phyloP scores from a whole-genome alignment of 1,284 basidiomycete genomes.

The Leccinum pachyderme region DNA sequence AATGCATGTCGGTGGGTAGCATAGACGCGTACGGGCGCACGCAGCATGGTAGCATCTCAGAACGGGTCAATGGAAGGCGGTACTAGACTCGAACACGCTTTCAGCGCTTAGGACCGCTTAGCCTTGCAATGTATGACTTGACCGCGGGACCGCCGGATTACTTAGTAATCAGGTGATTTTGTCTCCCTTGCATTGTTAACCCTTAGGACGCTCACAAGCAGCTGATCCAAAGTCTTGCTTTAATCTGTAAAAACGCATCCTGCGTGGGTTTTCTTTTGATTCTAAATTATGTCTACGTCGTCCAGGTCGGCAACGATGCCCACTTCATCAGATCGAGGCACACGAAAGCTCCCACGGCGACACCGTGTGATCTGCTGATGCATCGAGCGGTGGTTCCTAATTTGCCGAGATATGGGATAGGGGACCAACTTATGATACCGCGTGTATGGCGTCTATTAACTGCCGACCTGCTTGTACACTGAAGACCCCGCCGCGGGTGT shows the following conservation, averaged over 20 bases:
- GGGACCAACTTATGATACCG: neutral
- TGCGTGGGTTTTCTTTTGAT: neutral
- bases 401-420: neutral
- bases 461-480: neutral
- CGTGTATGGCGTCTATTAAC: neutral
- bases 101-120: neutral
- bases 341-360: neutral
- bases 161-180: neutral
- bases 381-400: neutral
- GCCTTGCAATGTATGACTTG: neutral
- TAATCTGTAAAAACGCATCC: neutral
- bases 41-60: slow-evolving; percentile 31
- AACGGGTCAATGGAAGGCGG: neutral
- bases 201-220: neutral
- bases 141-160: slow-evolving; percentile 2
- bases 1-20: neutral
- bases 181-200: neutral
- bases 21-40: slow-evolving; percentile 10
- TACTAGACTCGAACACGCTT: neutral
- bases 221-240: neutral
- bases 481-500: neutral
- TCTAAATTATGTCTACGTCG: neutral
- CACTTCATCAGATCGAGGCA: neutral
- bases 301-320: neutral
- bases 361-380: neutral